A percentile compares a stretch with the other conserved stretches of the same genome.
Evolutionary conservation across 106 monocot species (phyloP).

Genomic region (Dendrobium officinale): DNA sequence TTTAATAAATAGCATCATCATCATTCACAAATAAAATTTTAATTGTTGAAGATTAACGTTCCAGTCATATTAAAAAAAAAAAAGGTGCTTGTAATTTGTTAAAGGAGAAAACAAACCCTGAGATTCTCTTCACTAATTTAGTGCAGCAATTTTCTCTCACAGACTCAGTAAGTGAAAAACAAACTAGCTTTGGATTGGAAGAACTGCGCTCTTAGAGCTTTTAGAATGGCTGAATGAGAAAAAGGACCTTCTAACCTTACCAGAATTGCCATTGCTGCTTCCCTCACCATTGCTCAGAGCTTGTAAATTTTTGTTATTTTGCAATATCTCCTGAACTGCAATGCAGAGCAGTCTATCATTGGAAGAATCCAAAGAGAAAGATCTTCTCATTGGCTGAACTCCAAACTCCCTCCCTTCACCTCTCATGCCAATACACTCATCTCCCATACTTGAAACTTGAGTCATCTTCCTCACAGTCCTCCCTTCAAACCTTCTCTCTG

Average conservation of each 20-base stretch:
- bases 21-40: too few species aligned
- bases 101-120: not conserved
- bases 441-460: conserved; percentile 30
- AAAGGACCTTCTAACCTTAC: conserved; percentile 23
- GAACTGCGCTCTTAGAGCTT: conserved; percentile 27
- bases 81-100: not conserved
- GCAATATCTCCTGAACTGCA: conserved; percentile 28
- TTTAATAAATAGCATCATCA: too few species aligned
- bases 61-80: not conserved
- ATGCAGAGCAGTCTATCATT: conserved; percentile 25
- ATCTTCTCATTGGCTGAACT: conserved; percentile 38
- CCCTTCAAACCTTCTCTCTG: not conserved
- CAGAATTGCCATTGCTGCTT: conserved; percentile 1
- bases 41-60: too few species aligned
- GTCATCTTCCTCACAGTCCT: conserved; percentile 11
- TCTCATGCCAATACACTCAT: conserved; percentile 41
- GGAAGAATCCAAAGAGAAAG: conserved; percentile 45
- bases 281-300: conserved; percentile 3
- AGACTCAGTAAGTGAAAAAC: not conserved
- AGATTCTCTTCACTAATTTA: not conserved
- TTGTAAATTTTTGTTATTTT: not conserved
- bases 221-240: conserved; percentile 43
- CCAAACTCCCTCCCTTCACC: conserved; percentile 30
- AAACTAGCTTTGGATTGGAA: not conserved
- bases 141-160: not conserved